Percentiles rank a stretch among this genome's conserved stretches.
These are phyloP conservation scores for Pulveroboletus ravenelii DNA, from an alignment of 768 basidiomycete genomes.

Conservation along the genomic window DNA sequence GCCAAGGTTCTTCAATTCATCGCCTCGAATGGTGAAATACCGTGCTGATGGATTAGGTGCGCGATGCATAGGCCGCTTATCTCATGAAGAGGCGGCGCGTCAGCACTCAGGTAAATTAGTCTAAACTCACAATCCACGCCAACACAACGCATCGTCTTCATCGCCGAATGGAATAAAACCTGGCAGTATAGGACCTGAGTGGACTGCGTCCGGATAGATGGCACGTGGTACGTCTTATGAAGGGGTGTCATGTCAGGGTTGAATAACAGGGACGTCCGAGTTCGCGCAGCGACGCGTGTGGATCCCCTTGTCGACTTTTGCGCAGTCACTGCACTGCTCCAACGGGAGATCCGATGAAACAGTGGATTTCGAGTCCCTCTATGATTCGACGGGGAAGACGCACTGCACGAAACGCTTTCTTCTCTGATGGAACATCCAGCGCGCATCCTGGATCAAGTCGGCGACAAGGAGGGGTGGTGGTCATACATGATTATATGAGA, in stretches of 20 bases:
- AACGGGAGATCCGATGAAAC: background rate
- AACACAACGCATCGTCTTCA: background rate
- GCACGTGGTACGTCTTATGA: slow-evolving; percentile 2
- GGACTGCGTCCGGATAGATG: background rate
- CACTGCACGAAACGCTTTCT: background rate
- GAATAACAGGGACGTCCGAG: background rate
- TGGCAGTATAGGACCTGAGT: background rate
- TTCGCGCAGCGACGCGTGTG: background rate
- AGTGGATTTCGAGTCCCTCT: background rate
- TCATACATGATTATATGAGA: background rate
- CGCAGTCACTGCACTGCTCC: background rate
- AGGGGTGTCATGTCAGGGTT: slow-evolving; percentile 1
- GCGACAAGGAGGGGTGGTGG: slow-evolving; percentile 3
- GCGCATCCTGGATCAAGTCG: slow-evolving; percentile 4
- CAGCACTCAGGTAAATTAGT: background rate
- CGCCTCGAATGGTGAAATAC: background rate
- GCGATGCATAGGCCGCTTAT: background rate
- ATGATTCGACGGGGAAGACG: background rate
- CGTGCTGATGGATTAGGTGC: background rate
- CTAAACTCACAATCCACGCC: background rate
- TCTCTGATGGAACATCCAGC: background rate
- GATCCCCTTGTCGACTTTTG: slow-evolving; percentile 1
- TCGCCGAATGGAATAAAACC: background rate
- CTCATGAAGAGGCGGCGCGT: background rate
- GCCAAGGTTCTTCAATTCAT: background rate